Conservation (phyloP, 208 protist genomes). For the Wallacemonas sp. region DNA sequence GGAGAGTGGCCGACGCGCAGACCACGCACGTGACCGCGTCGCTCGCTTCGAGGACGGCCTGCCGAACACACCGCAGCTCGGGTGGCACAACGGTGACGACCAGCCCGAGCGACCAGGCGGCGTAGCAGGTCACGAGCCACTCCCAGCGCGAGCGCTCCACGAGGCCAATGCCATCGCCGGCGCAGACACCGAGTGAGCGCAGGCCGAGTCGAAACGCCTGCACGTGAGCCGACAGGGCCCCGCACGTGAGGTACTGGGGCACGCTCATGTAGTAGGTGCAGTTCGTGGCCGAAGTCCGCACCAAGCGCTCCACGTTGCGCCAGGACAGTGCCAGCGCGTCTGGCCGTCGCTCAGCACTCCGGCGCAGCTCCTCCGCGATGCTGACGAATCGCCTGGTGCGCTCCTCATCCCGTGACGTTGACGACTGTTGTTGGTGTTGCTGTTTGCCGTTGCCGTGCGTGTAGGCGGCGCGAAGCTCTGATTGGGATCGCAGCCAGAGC, state of each 20-base stretch:
- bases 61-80: conserved; percentile 24
- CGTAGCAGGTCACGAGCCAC: conserved; percentile 74
- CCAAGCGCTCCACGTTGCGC: conserved; percentile 14
- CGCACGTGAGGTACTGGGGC: conserved; percentile 47
- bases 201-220: conserved; percentile 55
- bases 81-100: conserved; percentile 45
- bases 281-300: conserved; percentile 7
- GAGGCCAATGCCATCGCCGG: conserved; percentile 49
- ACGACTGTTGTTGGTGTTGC: not conserved
- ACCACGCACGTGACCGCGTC: conserved; percentile 46
- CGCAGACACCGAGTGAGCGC: conserved; percentile 41
- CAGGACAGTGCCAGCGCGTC: conserved; percentile 15
- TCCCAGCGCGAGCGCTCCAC: conserved; percentile 74
- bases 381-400: not conserved
- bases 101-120: conserved; percentile 45
- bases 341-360: not conserved
- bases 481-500: not conserved
- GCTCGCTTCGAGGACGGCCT: conserved; percentile 27
- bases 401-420: too few relatives aligned
- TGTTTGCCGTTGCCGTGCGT: conserved; percentile 9
- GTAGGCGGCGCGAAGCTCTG: conserved; percentile 17
- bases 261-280: conserved; percentile 44
- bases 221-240: conserved; percentile 50
- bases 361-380: not conserved
- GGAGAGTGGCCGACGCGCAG: conserved; percentile 43